Conservation (phyloP, 1,284 basidiomycete species). For the Puccinia coronata region DNA sequence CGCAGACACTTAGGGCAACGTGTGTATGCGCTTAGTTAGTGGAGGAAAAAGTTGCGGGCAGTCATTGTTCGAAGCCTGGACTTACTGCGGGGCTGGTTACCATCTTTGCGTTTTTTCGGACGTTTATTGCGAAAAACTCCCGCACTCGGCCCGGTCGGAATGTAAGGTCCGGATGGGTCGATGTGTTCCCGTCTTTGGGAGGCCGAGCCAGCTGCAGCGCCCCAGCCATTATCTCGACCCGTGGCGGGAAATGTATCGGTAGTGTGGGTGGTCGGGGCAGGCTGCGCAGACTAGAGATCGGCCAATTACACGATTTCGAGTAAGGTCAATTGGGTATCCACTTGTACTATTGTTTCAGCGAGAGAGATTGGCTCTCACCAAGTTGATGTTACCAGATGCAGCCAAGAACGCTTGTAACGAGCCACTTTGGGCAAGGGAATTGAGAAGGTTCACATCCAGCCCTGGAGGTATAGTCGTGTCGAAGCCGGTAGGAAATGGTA, state of each 20-base stretch:
- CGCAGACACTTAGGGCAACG: conserved; percentile 30
- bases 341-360: not conserved
- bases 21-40: not conserved
- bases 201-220: conserved; percentile 42
- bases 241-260: conserved; percentile 8
- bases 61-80: not conserved
- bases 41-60: not conserved
- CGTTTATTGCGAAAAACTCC: conserved; percentile 20
- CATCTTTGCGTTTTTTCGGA: conserved; percentile 30
- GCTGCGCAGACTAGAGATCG: conserved; percentile 8
- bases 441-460: conserved; percentile 31
- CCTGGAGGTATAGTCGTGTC: conserved; percentile 30
- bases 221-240: conserved; percentile 42
- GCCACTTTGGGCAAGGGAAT: conserved; percentile 36
- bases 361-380: conserved; percentile 12
- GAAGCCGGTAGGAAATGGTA: conserved; percentile 11
- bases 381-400: conserved; percentile 1
- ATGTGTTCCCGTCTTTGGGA: conserved; percentile 8
- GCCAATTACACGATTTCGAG: not conserved
- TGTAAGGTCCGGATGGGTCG: conserved; percentile 7
- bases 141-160: conserved; percentile 43
- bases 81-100: conserved; percentile 36
- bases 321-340: not conserved
- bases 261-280: not conserved
- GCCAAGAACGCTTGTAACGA: conserved; percentile 42